These are phyloP conservation scores for Fraxinus pennsylvanica DNA, from an alignment of 257 asterid species.

Conservation along the genomic window DNA sequence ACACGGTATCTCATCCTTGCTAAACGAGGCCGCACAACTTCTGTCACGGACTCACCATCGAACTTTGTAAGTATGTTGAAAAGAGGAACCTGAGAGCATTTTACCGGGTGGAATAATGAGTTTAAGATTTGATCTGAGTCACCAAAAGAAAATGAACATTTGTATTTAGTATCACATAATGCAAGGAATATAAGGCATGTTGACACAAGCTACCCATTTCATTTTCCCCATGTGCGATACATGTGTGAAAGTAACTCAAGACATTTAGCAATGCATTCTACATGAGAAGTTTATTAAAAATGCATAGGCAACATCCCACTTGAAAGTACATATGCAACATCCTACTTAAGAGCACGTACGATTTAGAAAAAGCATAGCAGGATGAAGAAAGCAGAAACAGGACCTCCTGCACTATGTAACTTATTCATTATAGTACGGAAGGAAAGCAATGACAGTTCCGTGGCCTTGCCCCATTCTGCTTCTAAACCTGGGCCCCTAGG, in stretches of 20 bases:
- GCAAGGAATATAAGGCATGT: slow-evolving; percentile 15
- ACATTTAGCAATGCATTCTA: neutral
- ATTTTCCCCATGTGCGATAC: neutral
- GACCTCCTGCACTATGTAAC: neutral
- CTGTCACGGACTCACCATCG: slow-evolving; percentile 89
- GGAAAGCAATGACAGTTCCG: too few relatives aligned
- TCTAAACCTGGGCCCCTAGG: too few relatives aligned
- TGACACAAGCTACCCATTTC: slow-evolving; percentile 10
- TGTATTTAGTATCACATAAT: neutral
- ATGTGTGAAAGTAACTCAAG: neutral
- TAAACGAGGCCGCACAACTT: slow-evolving; percentile 85
- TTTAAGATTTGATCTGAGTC: neutral
- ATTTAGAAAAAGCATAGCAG: neutral
- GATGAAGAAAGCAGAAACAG: neutral
- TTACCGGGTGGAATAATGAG: slow-evolving; percentile 22
- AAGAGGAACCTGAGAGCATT: slow-evolving; percentile 73
- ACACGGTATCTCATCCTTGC: slow-evolving; percentile 96
- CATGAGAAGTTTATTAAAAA: neutral
- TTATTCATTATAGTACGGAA: neutral
- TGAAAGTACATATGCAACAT: too few relatives aligned
- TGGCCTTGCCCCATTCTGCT: too few relatives aligned
- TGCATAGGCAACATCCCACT: too few relatives aligned
- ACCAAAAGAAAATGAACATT: slow-evolving; percentile 12
- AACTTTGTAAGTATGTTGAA: slow-evolving; percentile 93
- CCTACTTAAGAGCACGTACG: neutral